A percentile compares a stretch with the other conserved stretches of the same genome.
Conservation (phyloP, 2,329 filamentous ascomycete genomes). For the Fusarium sp. region DNA sequence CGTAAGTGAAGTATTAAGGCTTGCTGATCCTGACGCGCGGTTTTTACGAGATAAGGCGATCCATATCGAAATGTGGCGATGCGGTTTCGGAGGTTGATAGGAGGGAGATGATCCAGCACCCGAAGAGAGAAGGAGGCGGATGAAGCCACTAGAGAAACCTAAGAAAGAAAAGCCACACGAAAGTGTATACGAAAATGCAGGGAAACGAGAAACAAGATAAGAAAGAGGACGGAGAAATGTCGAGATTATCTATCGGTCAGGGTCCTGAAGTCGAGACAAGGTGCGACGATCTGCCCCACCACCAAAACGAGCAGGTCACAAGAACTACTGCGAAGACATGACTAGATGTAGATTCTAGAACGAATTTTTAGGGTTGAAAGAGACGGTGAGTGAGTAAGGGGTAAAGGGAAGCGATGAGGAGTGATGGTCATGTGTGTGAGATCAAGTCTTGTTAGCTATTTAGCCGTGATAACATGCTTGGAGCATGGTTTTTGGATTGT, state of each 20-base stretch:
- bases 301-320: constrained; percentile 38
- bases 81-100: constrained; percentile 21
- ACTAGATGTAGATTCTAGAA: constrained; percentile 29
- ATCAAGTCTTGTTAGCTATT: not conserved
- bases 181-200: not conserved
- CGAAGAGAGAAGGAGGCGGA: not conserved
- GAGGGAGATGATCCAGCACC: constrained; percentile 17
- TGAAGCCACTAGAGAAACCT: not conserved
- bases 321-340: constrained; percentile 15
- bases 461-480: not conserved
- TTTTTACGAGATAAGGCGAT: constrained; percentile 27
- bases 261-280: constrained; percentile 22
- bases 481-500: not conserved
- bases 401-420: not conserved
- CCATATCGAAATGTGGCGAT: constrained; percentile 30
- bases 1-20: not conserved
- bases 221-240: constrained; percentile 7
- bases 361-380: constrained; percentile 7
- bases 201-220: not conserved
- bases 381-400: constrained; percentile 26
- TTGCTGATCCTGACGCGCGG: constrained; percentile 16
- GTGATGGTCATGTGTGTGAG: not conserved
- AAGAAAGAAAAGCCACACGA: not conserved
- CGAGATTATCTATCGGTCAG: constrained; percentile 31
- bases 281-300: constrained; percentile 37